Conservation (phyloP, 2,329 filamentous ascomycete species). For the Cladosporium oxysporum region DNA sequence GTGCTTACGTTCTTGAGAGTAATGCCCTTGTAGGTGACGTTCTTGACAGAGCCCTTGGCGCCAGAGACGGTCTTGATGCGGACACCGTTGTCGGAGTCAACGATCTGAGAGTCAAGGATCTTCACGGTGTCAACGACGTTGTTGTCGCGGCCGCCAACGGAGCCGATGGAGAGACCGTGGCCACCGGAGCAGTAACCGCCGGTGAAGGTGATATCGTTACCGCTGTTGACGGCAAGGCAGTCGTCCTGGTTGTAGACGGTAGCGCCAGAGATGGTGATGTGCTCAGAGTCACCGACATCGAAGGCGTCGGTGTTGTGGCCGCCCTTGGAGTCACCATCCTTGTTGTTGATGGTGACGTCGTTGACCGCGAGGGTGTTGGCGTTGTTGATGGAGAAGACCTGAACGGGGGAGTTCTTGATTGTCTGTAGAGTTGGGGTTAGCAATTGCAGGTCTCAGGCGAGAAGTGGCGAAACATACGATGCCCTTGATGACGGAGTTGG, state of each 20-base stretch:
- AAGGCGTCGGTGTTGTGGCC: conserved; percentile 38
- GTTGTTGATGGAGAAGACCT: conserved; percentile 52
- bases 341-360: conserved; percentile 59
- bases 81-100: conserved; percentile 53
- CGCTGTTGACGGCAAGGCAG: conserved; percentile 37
- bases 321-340: conserved; percentile 48
- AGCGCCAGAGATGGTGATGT: conserved; percentile 31
- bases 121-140: conserved; percentile 52
- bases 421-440: neutral
- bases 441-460: too few species aligned
- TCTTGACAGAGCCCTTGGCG: conserved; percentile 53
- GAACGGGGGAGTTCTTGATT: conserved; percentile 58
- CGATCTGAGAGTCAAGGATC: conserved; percentile 45
- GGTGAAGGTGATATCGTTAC: conserved; percentile 46
- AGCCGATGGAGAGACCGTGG: conserved; percentile 58
- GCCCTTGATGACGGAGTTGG: conserved; percentile 51
- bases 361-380: conserved; percentile 49
- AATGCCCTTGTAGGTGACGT: conserved; percentile 57
- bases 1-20: conserved; percentile 37
- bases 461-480: conserved; percentile 24
- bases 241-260: conserved; percentile 36
- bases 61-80: conserved; percentile 58
- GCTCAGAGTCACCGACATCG: conserved; percentile 30
- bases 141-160: conserved; percentile 54
- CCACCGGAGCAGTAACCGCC: conserved; percentile 50